Evolutionary conservation across 805 yeast genomes (phyloP), one percentile per base, ranked within the genome.

Genomic region (Isabelozyma pseudorhagii): DNA sequence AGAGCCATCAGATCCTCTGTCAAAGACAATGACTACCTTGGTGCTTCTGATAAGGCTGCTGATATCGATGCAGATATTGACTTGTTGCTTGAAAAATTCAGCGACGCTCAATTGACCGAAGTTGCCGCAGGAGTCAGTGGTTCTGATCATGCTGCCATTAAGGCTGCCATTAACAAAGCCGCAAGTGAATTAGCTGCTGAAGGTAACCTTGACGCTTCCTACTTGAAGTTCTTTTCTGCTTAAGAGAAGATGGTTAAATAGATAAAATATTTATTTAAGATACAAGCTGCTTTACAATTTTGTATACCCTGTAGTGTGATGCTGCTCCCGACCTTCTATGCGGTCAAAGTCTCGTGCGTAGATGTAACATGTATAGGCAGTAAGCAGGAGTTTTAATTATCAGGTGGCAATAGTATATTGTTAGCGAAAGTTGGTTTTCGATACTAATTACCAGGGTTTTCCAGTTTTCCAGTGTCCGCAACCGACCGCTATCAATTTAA

Each of bases 21-120:
- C 57, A 90, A 92, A 79, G 97, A 89, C 42, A 83, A 78, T 59
- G 87, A 79, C 50, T 90, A 89, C 81, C 91, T 90, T 59, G 94
- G 94, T 59, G 90, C 85, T 61, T 87, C 84, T 51, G 81, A 72
- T 53, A 81, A 82, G 53, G 79, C 93, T 45, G 77, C 82, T 51
- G 71, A 74, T 51, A 85, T 87, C 58, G 96, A 88, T 56, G 83
- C 83, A 52, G 98, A 94, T 67, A 70, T 90, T 57, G 96, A 85
- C 55, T 75, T 83, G 54, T 76, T 94, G 58, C 79, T 92, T 58
- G 97, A 89, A 50, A 72, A 83, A 55, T 78, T 94, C 55, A 89
- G 87, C 63, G 99, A 93, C 64, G 72, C 80, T 42, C 84, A 85
- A 68, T 82, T 93, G 65, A 83, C 81, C 46, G 83, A 79, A n/a